Conservation (phyloP, 225 moss, liverwort and hornwort genomes). For the Lunularia cruciata region DNA sequence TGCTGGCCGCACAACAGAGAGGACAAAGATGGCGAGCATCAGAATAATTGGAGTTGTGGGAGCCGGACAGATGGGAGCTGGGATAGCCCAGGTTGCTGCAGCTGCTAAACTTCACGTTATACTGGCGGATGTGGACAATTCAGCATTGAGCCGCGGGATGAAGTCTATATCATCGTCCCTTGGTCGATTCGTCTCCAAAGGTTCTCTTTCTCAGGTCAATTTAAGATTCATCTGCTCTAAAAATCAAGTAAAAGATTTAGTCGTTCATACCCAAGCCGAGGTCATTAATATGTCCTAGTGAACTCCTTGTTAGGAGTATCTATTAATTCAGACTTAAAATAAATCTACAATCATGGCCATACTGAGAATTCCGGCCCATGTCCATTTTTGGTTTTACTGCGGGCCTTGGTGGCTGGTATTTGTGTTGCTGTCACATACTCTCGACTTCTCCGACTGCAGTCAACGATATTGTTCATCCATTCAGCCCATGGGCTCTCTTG, state of each 20-base stretch:
- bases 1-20: not conserved
- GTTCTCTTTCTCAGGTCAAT: slow-evolving; percentile 75
- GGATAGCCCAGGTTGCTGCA: slow-evolving; percentile 88
- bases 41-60: slow-evolving; percentile 91
- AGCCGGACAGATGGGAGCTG: slow-evolving; percentile 95
- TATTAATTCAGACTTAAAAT: not conserved
- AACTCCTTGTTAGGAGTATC: not conserved
- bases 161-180: slow-evolving; percentile 75
- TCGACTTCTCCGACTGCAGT: not conserved
- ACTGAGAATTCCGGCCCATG: not conserved
- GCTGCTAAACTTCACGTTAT: slow-evolving; percentile 68
- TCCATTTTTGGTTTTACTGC: not conserved
- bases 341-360: not conserved
- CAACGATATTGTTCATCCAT: not conserved
- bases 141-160: slow-evolving; percentile 75
- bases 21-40: slow-evolving; percentile 54
- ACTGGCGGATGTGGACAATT: slow-evolving; percentile 73
- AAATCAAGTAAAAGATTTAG: no score
- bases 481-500: not conserved
- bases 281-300: no score
- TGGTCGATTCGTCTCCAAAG: slow-evolving; percentile 71
- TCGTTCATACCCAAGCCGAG: not conserved
- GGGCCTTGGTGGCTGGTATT: not conserved
- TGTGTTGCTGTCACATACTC: not conserved
- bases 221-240: no score